Evolutionary conservation across 75 land plant genomes (phyloP).

Genomic region (Isoetes taiwanensis): DNA sequence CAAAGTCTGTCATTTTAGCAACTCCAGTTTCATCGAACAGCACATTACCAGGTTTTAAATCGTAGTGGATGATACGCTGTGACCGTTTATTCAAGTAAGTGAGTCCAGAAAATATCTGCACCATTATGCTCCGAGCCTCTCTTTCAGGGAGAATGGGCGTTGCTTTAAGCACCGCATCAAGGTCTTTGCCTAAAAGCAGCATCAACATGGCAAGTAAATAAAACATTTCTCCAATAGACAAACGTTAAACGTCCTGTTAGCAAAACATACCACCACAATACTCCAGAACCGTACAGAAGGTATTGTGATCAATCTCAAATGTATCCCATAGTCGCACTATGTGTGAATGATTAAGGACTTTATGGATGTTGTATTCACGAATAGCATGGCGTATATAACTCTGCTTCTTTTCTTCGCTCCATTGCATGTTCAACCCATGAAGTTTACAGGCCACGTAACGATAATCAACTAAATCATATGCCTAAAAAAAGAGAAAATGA

Average conservation of each 20-base stretch:
- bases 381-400: constrained; percentile 92
- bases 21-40: constrained; percentile 89
- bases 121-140: constrained; percentile 83
- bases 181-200: constrained; percentile 87
- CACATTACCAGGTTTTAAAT: constrained; percentile 93
- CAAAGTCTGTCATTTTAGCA: constrained; percentile 95
- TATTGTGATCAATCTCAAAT: constrained; percentile 95
- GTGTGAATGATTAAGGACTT: constrained; percentile 68
- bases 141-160: constrained; percentile 80
- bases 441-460: constrained; percentile 97
- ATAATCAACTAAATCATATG: constrained; percentile 88
- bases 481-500: constrained; percentile 32
- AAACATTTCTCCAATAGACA: background rate
- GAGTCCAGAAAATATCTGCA: constrained; percentile 93
- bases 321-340: constrained; percentile 96
- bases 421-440: constrained; percentile 83
- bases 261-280: constrained; percentile 74
- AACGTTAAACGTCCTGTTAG: background rate
- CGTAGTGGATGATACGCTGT: constrained; percentile 93
- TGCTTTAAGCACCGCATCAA: constrained; percentile 81
- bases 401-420: constrained; percentile 98
- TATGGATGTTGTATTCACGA: constrained; percentile 93
- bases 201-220: no score
- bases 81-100: constrained; percentile 78
- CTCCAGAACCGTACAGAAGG: constrained; percentile 91